Percentiles rank a stretch among this genome's conserved stretches.
Conservation (phyloP, 345 rosid species). For the Rhodamnia rubescens region DNA sequence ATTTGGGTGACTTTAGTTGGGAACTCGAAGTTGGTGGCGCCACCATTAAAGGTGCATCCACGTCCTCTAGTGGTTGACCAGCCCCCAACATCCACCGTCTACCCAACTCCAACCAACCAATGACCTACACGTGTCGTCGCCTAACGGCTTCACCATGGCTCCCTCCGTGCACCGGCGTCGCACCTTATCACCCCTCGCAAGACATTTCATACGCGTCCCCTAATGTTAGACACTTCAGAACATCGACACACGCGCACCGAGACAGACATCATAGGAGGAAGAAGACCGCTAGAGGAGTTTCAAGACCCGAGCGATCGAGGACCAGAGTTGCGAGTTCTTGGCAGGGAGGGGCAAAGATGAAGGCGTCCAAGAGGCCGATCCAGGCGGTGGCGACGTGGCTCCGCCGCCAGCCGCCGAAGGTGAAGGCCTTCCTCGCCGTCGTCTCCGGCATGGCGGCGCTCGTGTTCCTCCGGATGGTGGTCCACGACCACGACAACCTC, state of each 20-base stretch:
- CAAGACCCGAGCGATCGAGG: not conserved
- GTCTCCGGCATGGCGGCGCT: slow-evolving; percentile 60
- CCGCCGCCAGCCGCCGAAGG: slow-evolving; percentile 81
- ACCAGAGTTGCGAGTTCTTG: no score
- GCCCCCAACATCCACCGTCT: not conserved
- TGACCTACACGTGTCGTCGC: not conserved
- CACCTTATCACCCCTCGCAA: not conserved
- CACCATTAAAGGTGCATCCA: not conserved
- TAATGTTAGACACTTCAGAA: not conserved
- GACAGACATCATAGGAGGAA: not conserved
- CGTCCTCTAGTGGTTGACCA: not conserved
- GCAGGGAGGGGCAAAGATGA: not conserved
- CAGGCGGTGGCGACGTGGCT: slow-evolving; percentile 64
- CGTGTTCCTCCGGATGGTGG: slow-evolving; percentile 60
- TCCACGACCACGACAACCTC: slow-evolving; percentile 84
- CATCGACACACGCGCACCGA: not conserved
- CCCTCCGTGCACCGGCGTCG: not conserved
- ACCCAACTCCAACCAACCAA: not conserved
- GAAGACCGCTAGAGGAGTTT: not conserved
- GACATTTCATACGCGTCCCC: not conserved
- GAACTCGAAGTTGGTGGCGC: not conserved
- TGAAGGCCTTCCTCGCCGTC: slow-evolving; percentile 60
- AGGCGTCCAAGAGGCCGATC: slow-evolving; percentile 38
- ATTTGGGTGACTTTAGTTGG: not conserved
- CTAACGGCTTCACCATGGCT: not conserved